Evolutionary conservation across 257 asterid genomes (phyloP).

Genomic region (Solanum paucissectum): DNA sequence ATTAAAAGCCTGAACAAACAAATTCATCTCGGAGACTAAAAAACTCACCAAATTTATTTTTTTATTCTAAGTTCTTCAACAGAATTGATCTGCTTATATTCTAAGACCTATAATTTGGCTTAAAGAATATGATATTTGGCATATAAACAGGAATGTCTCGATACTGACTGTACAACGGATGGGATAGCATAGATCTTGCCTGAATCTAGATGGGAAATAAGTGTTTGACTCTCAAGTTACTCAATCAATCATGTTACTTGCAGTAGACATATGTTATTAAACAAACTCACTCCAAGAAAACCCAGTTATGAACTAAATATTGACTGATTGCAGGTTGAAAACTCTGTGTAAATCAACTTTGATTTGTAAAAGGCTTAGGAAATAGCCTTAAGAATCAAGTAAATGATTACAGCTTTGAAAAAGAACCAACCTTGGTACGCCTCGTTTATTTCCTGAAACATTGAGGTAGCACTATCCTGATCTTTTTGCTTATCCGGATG

Average conservation of each 20-base stretch:
- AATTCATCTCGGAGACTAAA: background rate
- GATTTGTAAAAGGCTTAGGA: background rate
- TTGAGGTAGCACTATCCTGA: slow-evolving; percentile 52
- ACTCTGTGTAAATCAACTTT: background rate
- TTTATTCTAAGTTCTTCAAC: background rate
- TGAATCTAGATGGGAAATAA: background rate
- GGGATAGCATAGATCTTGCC: background rate
- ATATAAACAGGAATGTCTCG: background rate
- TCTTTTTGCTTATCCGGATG: slow-evolving; percentile 91
- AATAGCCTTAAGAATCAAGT: background rate
- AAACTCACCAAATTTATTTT: background rate
- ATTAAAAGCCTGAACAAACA: background rate
- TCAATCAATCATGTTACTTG: background rate
- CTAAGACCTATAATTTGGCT: background rate
- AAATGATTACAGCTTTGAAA: background rate
- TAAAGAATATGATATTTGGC: background rate
- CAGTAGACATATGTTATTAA: background rate
- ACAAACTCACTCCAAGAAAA: background rate
- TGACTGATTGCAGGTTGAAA: background rate
- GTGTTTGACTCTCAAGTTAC: background rate
- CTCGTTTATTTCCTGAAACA: slow-evolving; percentile 85
- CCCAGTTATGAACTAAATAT: background rate
- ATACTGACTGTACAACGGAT: background rate
- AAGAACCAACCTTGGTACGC: slow-evolving; percentile 65
- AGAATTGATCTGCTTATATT: background rate